Evolutionary conservation across 306 rosid genomes (phyloP).

Genomic region (Prosopis cineraria): DNA sequence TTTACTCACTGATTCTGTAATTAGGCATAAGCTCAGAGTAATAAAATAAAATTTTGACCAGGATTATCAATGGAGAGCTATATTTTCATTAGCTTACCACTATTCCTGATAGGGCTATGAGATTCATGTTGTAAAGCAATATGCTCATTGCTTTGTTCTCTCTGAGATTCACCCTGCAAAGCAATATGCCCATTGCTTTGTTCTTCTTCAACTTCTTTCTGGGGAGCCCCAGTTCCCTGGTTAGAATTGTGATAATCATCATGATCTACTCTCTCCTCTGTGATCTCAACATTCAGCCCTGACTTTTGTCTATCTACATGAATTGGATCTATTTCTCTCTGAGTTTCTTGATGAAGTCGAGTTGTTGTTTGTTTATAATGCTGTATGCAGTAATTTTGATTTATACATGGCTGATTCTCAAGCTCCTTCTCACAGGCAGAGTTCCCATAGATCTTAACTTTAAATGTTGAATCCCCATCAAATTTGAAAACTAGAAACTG

Average conservation of each 20-base stretch:
- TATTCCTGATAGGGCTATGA: background rate
- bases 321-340: background rate
- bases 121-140: background rate
- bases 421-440: background rate
- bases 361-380: background rate
- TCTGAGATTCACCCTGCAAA: background rate
- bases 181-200: background rate
- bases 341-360: background rate
- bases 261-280: background rate
- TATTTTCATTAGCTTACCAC: background rate
- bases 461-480: constrained; percentile 7
- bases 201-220: background rate
- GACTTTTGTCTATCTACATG: background rate
- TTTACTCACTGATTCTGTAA: background rate
- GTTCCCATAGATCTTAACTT: background rate
- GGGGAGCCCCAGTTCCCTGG: background rate
- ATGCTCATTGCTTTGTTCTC: background rate
- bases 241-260: background rate
- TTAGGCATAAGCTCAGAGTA: background rate
- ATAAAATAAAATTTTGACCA: background rate
- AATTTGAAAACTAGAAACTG: background rate
- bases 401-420: background rate
- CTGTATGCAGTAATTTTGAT: background rate
- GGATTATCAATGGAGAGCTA: background rate
- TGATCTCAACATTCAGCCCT: background rate